These are phyloP conservation scores for Backusella tarrabulga DNA, from an alignment of 192 early-diverging fungal species.

Conservation along the genomic window DNA sequence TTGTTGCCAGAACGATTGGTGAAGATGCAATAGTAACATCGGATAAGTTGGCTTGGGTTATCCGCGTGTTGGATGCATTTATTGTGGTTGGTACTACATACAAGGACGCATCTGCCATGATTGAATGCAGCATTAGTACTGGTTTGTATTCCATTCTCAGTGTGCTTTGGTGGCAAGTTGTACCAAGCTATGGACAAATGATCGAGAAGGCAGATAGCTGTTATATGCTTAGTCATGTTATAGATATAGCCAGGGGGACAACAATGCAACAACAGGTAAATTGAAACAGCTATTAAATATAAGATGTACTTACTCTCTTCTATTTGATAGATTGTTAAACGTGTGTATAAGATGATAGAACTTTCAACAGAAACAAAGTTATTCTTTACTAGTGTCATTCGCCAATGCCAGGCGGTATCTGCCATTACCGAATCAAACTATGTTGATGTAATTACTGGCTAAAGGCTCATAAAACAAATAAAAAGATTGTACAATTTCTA, in stretches of 20 bases:
- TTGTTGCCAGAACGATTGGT: background rate
- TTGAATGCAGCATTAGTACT: background rate
- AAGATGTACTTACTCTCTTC: background rate
- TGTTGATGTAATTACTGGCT: background rate
- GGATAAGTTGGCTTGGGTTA: conserved; percentile 39
- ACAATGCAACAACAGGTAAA: background rate
- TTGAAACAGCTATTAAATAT: too few species aligned
- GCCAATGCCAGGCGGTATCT: background rate
- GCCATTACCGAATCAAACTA: background rate
- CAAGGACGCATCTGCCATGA: background rate
- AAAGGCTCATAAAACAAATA: background rate
- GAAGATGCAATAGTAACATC: conserved; percentile 1
- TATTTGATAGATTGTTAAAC: conserved; percentile 18
- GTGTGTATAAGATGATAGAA: conserved; percentile 16
- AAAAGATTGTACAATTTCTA: background rate
- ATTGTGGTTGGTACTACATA: conserved; percentile 36
- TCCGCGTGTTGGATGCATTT: conserved; percentile 48
- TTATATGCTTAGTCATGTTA: conserved; percentile 6
- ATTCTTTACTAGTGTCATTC: conserved; percentile 6
- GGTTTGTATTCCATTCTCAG: background rate
- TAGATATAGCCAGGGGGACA: background rate
- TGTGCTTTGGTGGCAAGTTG: background rate
- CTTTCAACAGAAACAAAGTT: background rate
- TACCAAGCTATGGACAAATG: background rate
- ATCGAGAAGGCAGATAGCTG: background rate